Evolutionary conservation across 2,329 filamentous ascomycete species (phyloP), one percentile per base, ranked within the genome.

Genomic region (Colletotrichum orchidophilum): DNA sequence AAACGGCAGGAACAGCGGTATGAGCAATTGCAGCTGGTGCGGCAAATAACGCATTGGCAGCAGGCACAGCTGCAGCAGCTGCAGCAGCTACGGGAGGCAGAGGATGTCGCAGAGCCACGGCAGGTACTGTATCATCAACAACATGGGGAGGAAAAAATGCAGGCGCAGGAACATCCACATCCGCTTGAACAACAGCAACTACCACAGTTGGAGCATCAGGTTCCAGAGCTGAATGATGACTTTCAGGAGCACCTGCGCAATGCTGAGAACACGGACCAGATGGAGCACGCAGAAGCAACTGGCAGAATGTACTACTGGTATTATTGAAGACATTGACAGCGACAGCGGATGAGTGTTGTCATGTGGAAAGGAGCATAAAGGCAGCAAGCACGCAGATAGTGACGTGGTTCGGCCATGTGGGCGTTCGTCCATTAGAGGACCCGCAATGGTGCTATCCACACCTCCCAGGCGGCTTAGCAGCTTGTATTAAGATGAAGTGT

Each of bases 401-500:
- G 39, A 46, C n/a, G n/a, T 46, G 39, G 15, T 8, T 46, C 39
- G 9, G 8, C 7, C 39, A n/a, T 15, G 39, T 9, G 18, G n/a
- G n/a, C n/a, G n/a, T n/a, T n/a, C n/a, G n/a, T n/a, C n/a, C n/a
- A n/a, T n/a, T n/a, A n/a, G n/a, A n/a, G n/a, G n/a, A 46, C 18
- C 39, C 8, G 18, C 18, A 52, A 15, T 3, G 7, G 24, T 35
- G 2, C 21, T 21, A 33, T 33, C 61, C 15, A 13, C n/a, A n/a
- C n/a, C n/a, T n/a, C n/a, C 24, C 9, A 24, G 60, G 53, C n/a
- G 52, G 21, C 24, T 64, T 21, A n/a, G 50, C 18, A 39, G 53
- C 39, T 68, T 46, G 60, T 69, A 69, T 53, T 65, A 64, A 52
- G 58, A 64, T 42, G 15, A 58, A 64, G 31, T 27, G 42, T 58